These are phyloP conservation scores for Lactarius vividus DNA, from an alignment of 768 basidiomycete species.

Conservation along the genomic window DNA sequence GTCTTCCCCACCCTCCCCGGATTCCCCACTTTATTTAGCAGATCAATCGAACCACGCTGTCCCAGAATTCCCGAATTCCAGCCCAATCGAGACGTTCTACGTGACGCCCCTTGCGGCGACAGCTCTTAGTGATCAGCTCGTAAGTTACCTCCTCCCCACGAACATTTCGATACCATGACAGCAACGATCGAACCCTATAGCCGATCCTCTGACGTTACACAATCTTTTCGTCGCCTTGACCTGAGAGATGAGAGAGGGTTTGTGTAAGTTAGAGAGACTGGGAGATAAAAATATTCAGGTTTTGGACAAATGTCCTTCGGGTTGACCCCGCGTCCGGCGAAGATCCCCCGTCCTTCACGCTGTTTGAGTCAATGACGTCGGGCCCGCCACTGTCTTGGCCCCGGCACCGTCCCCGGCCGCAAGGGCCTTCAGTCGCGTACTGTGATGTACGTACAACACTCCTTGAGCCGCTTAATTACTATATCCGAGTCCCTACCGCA, in stretches of 20 bases:
- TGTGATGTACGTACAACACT: constrained; percentile 1
- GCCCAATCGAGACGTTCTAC: background rate
- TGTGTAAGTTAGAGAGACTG: background rate
- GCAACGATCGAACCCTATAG: constrained; percentile 15
- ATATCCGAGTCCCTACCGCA: constrained; percentile 1
- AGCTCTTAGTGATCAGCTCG: background rate
- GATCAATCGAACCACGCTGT: background rate
- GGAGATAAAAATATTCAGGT: background rate
- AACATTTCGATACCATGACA: constrained; percentile 4
- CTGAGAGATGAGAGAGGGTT: background rate
- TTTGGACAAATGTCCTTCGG: background rate
- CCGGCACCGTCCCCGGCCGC: background rate
- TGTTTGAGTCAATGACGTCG: constrained; percentile 14
- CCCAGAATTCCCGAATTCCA: background rate
- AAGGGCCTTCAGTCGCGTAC: background rate
- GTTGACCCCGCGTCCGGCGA: background rate
- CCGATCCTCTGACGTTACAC: constrained; percentile 17
- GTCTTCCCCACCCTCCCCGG: background rate
- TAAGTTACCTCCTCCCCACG: background rate
- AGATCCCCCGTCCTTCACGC: constrained; percentile 1
- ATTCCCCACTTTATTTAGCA: background rate
- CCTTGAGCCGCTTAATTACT: background rate
- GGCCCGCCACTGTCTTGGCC: background rate
- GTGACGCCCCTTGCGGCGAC: background rate
- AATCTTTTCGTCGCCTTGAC: background rate